Evolutionary conservation across 257 asterid genomes (phyloP).

Genomic region (Paulownia fortunei): DNA sequence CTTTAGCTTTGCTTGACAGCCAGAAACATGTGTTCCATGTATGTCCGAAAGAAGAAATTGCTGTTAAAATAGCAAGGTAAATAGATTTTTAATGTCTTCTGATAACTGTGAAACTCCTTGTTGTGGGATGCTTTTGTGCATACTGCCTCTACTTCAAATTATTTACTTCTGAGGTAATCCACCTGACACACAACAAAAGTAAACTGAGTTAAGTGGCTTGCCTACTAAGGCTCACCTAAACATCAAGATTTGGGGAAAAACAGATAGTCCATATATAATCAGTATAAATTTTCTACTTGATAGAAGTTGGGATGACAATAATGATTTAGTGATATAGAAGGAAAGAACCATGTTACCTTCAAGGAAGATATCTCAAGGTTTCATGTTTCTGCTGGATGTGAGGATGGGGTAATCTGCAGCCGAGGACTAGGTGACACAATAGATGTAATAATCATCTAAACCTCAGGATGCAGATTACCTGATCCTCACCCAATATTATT

Average conservation of each 20-base stretch:
- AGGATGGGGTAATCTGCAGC: conserved; percentile 23
- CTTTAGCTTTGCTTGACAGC: too few relatives aligned
- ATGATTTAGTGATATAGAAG: too few relatives aligned
- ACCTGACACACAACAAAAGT: too few relatives aligned
- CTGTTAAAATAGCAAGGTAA: not conserved
- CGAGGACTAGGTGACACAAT: conserved; percentile 43
- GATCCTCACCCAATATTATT: conserved; percentile 43
- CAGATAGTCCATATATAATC: too few relatives aligned
- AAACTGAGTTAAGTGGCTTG: too few relatives aligned
- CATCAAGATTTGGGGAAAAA: too few relatives aligned
- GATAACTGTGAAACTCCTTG: not conserved
- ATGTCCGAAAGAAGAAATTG: not conserved
- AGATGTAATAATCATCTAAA: conserved; percentile 39
- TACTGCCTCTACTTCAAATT: not conserved
- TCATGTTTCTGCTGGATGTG: conserved; percentile 7
- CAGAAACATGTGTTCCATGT: too few relatives aligned
- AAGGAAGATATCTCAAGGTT: not conserved
- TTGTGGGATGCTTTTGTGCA: too few relatives aligned
- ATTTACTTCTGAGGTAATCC: too few relatives aligned
- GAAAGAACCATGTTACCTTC: not conserved
- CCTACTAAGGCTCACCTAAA: too few relatives aligned
- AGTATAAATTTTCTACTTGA: too few relatives aligned
- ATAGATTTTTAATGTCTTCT: not conserved
- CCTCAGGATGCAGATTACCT: conserved; percentile 94
- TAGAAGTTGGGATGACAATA: too few relatives aligned